Percentiles rank a stretch among this genome's conserved stretches.
phyloP scores from a whole-genome alignment of 106 monocot species.

The Cymbidium sinense region DNA sequence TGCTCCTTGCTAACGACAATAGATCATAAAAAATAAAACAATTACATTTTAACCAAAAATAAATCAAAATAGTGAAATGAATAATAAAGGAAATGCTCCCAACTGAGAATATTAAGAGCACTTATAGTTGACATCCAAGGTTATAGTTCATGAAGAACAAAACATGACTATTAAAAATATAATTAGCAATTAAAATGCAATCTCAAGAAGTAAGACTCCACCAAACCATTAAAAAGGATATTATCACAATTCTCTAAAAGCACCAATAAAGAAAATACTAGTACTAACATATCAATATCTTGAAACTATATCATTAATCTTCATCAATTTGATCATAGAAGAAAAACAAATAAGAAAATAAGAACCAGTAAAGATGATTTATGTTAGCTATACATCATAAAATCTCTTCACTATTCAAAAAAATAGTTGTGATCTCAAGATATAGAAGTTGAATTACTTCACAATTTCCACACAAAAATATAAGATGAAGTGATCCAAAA shows the following conservation, averaged over 20 bases:
- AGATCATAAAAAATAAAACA: not conserved
- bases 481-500: not conserved
- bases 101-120: not conserved
- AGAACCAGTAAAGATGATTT: not conserved
- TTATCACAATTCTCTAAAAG: not conserved
- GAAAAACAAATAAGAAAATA: not conserved
- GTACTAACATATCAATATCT: not conserved
- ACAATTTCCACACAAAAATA: not conserved
- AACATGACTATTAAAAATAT: not conserved
- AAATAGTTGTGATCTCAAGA: not conserved
- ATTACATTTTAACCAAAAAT: not conserved
- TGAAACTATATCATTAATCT: no score
- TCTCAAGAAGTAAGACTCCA: not conserved
- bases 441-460: not conserved
- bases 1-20: conserved; percentile 24
- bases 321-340: not conserved
- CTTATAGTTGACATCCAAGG: not conserved
- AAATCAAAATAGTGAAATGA: not conserved
- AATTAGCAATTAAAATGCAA: not conserved
- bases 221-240: not conserved
- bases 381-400: not conserved
- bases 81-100: not conserved
- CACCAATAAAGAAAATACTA: not conserved
- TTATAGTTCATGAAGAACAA: not conserved
- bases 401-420: not conserved